Base-by-base conservation (phyloP, 805 yeast genomes). In the Pachysolen tannophilus region DNA sequence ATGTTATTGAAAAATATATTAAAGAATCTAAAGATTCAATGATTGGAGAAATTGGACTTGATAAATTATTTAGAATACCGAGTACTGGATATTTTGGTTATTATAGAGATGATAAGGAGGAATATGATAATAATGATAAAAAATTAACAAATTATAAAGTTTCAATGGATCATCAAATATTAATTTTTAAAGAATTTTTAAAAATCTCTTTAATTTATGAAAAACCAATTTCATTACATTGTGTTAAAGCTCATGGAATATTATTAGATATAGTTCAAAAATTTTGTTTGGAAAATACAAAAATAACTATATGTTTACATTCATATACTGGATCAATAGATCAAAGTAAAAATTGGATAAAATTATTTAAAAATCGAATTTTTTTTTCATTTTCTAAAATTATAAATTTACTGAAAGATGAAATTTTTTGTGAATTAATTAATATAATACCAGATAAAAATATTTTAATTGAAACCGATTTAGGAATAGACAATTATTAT, bases 1-100 rank as follows among this genome's bases (percentile, higher is more conserved):
- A 40, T 14, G 52, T 78, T 20, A n/a, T n/a, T n/a, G 49, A 55
- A 15, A 18, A 23, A 3, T 58, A 59, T 25, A 41, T 76, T 6
- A 14, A 32, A 0, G 34, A 42, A 10, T 45, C 20, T 8, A 21
- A 18, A 3, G 20, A 38, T 3, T 15, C 14, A 3, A 69, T 83
- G 9, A 63, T 90, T 8, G 98, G 98, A 1, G 98, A 90, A 47
- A 69, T 86, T n/a, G 98, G 98, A 0, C 58, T 92, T 2, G 98
- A 90, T 53, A 82, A 79, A 53, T 49, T 74, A 20, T 83, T 84
- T 49, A 56, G 83, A 25, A 53, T 88, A 4, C 94, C 94, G 2
- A 46, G 54, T 37, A 60, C 58, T 38, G 86, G 87, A 2, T 75
- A 53, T 48, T 61, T 60, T 38, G 78, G 78, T 6, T 39, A 27